Base-by-base conservation (phyloP, 2,329 filamentous ascomycete species). In the Ambrosiella xylebori region DNA sequence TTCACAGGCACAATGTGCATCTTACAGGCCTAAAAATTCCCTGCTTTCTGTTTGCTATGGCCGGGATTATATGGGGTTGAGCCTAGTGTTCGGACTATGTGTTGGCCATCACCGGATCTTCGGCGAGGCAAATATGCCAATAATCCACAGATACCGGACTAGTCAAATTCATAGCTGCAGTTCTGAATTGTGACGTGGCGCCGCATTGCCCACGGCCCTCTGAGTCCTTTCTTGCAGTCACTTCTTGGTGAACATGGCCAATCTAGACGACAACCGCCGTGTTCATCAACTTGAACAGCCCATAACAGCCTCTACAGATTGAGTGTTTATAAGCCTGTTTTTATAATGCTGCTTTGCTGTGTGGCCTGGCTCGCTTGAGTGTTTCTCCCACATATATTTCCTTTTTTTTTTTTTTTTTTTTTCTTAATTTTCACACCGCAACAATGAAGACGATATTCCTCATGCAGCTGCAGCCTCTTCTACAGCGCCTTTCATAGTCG, bases 141-240 rank as follows among this genome's bases (percentile, higher is more conserved):
- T 27, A 27, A 27, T 4, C 39, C n/a, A 12, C 37, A 17, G 38
- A 13, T 54, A 27, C 52, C 15, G 37, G 39, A 11, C n/a, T n/a
- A 41, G 39, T 11, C 52, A 12, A 40, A 17, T 41, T 37, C 52
- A 17, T n/a, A 17, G 38, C 19, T 54, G 37, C 35, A 41, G 11
- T 41, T 41, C 36, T 52, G 50, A 52, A 39, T 17, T 51, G 57
- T 59, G 57, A 59, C 57, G 57, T 59, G 57, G 57, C 57, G 57
- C 49, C 52, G 57, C 57, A 41, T 27, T 27, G 4, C 27, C 27
- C 39, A 59, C 56, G 55, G 57, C 45, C 45, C 47, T 59, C 53
- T 27, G 27, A 27, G 27, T 27, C 45, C 51, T 56, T 53, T 27
- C 19, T 35, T 17, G 35, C 19, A 55, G 44, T 54, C 47, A 37